Evolutionary conservation across 371 early-diverging fungal species (phyloP), one percentile per base, ranked within the genome.

Genomic region (Circinella minor): DNA sequence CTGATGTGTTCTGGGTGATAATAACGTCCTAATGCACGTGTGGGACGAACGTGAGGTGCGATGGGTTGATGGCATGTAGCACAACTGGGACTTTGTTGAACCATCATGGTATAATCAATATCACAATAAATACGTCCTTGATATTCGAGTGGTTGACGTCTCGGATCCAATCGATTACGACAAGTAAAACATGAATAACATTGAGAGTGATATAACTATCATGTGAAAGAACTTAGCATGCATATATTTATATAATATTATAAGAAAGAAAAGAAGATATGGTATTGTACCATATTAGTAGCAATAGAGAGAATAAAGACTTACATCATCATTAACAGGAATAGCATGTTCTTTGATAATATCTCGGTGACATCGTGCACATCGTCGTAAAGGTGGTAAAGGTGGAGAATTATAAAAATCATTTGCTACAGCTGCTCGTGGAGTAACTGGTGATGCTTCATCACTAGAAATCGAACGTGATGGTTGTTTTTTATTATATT

Each of bases 61-160:
- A 85, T 86, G 10, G 81, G 74, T 46, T 73, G 66, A 18, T 83
- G 72, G 69, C 83, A 83, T 27, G 76, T 74, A n/a, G 78, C 81
- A 71, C 82, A 82, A 36, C 65, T 69, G 17, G 67, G 67, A 27
- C 63, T 47, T 36, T 74, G 76, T 49, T 71, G 47, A n/a, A 75
- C 68, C 4, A 76, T 80, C 46, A 73, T 34, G 46, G 74, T 79
- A 68, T 77, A 85, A 61, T 77, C 81, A 66, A 71, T 79, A 65
- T 90, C 89, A 72, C 93, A 93, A 37, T 90, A 86, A 49, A 91
- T 73, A 0, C 74, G 70, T 7, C 86, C 86, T 20, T 87, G 79
- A 62, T 83, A 80, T 51, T 87, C 85, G 65, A 39, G 66, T 6
- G 71, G 65, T 27, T 55, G 57, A 6, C 36, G 46, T 11, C 48